Evolutionary conservation across 805 yeast species (phyloP), one percentile per base, ranked within the genome.

Genomic region (Gaillardinia entomophila): DNA sequence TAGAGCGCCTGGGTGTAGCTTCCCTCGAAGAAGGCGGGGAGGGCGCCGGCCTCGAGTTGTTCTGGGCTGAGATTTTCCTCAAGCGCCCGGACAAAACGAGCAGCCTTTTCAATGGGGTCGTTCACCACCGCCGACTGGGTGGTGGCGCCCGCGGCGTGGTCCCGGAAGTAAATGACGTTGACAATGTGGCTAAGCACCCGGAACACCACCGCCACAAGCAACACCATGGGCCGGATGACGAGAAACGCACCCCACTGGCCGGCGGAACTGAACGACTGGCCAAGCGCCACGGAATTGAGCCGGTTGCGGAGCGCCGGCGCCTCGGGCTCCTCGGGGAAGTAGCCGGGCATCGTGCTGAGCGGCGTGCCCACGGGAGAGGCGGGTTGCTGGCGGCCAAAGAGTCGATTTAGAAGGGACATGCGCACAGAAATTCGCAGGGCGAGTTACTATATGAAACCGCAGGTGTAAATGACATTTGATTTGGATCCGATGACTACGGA

Each of bases 1-100:
- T 73, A 78, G 33, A 89, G 60, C 2, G 96, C 89, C 36, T 81
- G 80, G 2, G 89, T 77, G 57, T 88, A 90, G 23, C 94, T 81
- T 12, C 88, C 88, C 45, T 76, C 78, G 36, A 74, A 70, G 43
- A 84, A 79, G 32, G 58, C 71, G 32, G 69, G 68, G 33, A 62
- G 45, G 6, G 33, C 16, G n/a, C 28, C 32, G 3, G 16, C 25
- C 2, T 32, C 29, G 6, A 34, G 41, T 23, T 45, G 44, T 38
- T 57, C 41, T 1, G 60, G 58, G 17, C 50, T 41, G 17, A 62
- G 42, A 31, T 48, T 55, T 19, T 75, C 79, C 46, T 77, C 79
- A 31, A 80, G 66, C 15, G 63, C 67, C 15, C 69, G 53, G 18
- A 69, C 62, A 43, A 79, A 77, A 36, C 67, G 60, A 32, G 69